Percentiles rank a stretch among this genome's conserved stretches.
Evolutionary conservation across 2,329 filamentous ascomycete species (phyloP).

Genomic region (Fusarium sp.): DNA sequence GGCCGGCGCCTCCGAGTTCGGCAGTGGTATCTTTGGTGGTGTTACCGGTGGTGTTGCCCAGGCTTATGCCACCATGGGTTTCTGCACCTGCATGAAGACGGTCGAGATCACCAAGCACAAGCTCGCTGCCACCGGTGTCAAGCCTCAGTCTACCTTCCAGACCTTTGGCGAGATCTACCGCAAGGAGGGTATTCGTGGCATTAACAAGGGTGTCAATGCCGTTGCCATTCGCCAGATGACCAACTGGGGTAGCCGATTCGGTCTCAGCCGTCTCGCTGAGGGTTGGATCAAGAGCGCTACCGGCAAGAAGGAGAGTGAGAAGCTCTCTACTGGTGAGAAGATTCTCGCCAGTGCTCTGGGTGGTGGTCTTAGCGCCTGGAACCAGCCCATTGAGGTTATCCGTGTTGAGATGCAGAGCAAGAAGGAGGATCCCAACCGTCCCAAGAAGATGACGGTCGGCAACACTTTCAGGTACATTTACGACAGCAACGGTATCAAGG

Average conservation of each 20-base stretch:
- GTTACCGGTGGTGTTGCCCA: conserved; percentile 96
- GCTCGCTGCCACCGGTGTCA: conserved; percentile 83
- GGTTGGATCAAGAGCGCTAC: conserved; percentile 83
- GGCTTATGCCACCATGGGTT: conserved; percentile 99
- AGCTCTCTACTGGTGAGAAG: conserved; percentile 86
- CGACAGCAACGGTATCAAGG: conserved; percentile 85
- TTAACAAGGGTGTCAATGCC: conserved; percentile 99
- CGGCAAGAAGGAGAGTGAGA: conserved; percentile 82
- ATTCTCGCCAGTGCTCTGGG: conserved; percentile 86
- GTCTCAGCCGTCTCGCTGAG: conserved; percentile 91
- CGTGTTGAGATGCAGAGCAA: conserved; percentile 99
- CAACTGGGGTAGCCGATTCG: conserved; percentile 98
- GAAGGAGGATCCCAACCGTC: conserved; percentile 95
- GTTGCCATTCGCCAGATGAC: conserved; percentile 99
- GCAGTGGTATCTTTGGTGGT: conserved; percentile 88
- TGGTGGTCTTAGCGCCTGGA: conserved; percentile 97
- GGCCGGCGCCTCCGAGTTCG: conserved; percentile 87
- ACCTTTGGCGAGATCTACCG: conserved; percentile 99
- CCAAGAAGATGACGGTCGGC: conserved; percentile 98
- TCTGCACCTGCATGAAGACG: conserved; percentile 99
- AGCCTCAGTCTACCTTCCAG: conserved; percentile 89
- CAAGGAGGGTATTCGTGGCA: conserved; percentile 91
- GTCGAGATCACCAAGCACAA: conserved; percentile 99
- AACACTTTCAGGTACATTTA: conserved; percentile 93
- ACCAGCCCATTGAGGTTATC: conserved; percentile 99